Evolutionary conservation across 2,329 filamentous ascomycete genomes (phyloP).

Genomic region (Colletotrichum paranaense): DNA sequence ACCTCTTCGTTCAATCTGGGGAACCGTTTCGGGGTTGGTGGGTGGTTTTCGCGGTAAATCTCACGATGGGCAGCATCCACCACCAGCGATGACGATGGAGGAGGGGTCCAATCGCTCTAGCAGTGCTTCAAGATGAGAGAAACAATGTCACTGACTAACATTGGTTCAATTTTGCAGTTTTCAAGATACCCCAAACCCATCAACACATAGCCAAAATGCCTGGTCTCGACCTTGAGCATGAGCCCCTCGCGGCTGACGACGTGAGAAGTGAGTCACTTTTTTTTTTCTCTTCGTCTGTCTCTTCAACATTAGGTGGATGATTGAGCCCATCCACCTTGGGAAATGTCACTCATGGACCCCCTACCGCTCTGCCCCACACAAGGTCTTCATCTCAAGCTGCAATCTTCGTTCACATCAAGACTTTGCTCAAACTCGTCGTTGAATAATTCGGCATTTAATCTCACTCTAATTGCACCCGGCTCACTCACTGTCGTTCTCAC

Average conservation of each 20-base stretch:
- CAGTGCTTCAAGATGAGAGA: background rate
- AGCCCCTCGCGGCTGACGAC: constrained; percentile 57
- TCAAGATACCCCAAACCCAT: constrained; percentile 16
- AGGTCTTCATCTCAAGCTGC: background rate
- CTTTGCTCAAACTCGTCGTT: background rate
- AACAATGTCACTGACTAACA: background rate
- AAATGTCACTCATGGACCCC: constrained; percentile 14
- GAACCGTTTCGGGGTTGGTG: constrained; percentile 2
- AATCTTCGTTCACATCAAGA: background rate
- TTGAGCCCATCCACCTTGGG: background rate
- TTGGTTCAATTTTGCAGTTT: constrained; percentile 4
- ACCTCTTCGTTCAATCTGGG: background rate
- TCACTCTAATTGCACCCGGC: background rate
- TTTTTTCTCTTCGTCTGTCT: background rate
- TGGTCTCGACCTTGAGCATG: constrained; percentile 49
- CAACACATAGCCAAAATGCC: constrained; percentile 48
- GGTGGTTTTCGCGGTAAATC: background rate
- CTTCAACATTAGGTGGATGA: too few relatives aligned
- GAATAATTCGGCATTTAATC: background rate
- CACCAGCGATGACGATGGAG: background rate
- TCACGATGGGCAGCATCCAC: constrained; percentile 14
- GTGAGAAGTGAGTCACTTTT: constrained; percentile 50
- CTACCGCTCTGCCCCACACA: constrained; percentile 1
- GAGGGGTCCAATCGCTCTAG: too few relatives aligned
- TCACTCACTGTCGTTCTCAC: background rate